phyloP scores from a whole-genome alignment of 805 yeast genomes.

The Lachancea nothofagi region DNA sequence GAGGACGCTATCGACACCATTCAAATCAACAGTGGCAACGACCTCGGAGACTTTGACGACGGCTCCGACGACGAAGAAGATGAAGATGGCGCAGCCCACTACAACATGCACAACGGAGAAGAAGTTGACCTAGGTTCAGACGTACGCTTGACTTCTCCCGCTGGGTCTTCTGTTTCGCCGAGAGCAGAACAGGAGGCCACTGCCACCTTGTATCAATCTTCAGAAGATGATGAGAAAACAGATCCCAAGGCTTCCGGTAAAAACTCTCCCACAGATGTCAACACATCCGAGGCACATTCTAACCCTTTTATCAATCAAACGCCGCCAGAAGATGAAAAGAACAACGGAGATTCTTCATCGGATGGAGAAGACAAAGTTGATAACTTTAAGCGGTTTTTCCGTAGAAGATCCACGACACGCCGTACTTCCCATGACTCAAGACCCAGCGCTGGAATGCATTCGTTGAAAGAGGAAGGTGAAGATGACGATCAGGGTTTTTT shows the following conservation, averaged over 20 bases:
- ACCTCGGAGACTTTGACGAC: slow-evolving; percentile 8
- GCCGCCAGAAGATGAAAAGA: slow-evolving; percentile 5
- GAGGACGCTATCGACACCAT: slow-evolving; percentile 21
- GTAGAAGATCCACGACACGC: slow-evolving; percentile 15
- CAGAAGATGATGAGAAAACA: slow-evolving; percentile 3
- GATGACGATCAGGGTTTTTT: slow-evolving; percentile 25
- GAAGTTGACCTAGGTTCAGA: not conserved
- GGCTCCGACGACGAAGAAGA: slow-evolving; percentile 6
- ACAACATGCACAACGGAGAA: not conserved
- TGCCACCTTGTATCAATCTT: not conserved
- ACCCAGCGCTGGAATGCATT: slow-evolving; percentile 11
- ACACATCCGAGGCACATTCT: not conserved
- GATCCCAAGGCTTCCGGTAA: slow-evolving; percentile 3
- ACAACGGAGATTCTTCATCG: slow-evolving; percentile 11
- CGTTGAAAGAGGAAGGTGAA: slow-evolving; percentile 11
- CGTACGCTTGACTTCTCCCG: not conserved
- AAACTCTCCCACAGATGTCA: slow-evolving; percentile 1
- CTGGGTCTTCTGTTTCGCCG: too few species aligned
- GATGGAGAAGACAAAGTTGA: slow-evolving; percentile 18
- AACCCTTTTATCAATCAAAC: slow-evolving; percentile 1
- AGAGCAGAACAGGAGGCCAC: not conserved
- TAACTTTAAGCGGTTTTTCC: slow-evolving; percentile 21
- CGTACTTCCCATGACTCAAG: slow-evolving; percentile 9
- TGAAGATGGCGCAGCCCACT: not conserved
- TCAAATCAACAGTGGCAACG: slow-evolving; percentile 17